These are phyloP conservation scores for Fusarium caatingaense DNA, from an alignment of 2,329 filamentous ascomycete genomes.

Conservation along the genomic window DNA sequence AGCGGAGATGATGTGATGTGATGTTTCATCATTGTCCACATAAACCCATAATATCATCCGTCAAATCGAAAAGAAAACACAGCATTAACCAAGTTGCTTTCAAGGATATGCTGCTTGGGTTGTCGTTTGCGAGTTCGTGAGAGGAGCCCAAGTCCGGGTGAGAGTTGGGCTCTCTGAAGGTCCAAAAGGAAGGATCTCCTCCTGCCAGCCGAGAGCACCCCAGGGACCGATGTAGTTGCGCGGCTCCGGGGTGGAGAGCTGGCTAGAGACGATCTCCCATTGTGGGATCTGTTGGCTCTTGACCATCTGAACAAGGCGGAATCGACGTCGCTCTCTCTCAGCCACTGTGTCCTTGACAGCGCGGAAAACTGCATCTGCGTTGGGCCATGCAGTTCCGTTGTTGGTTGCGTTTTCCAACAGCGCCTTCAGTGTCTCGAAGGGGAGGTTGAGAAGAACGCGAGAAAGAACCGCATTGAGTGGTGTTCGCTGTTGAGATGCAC, in stretches of 20 bases:
- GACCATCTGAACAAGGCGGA: slow-evolving; percentile 59
- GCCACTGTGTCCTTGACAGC: slow-evolving; percentile 63
- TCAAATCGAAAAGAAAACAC: slow-evolving; percentile 33
- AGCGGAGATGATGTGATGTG: slow-evolving; percentile 19
- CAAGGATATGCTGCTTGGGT: slow-evolving; percentile 50
- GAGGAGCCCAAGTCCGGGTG: slow-evolving; percentile 59
- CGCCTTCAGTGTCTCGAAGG: slow-evolving; percentile 73
- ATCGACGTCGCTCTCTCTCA: slow-evolving; percentile 68
- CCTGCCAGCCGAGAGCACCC: slow-evolving; percentile 63
- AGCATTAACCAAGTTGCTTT: slow-evolving; percentile 17
- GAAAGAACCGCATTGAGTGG: slow-evolving; percentile 66
- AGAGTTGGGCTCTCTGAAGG: slow-evolving; percentile 57
- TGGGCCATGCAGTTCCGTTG: slow-evolving; percentile 62
- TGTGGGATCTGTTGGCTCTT: slow-evolving; percentile 51
- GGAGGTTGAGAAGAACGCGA: slow-evolving; percentile 75
- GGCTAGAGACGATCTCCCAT: slow-evolving; percentile 51
- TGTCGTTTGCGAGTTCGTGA: slow-evolving; percentile 43
- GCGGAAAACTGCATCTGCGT: slow-evolving; percentile 59
- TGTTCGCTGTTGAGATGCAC: slow-evolving; percentile 43
- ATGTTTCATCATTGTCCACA: slow-evolving; percentile 15
- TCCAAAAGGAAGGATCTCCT: slow-evolving; percentile 54
- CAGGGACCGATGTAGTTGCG: slow-evolving; percentile 55
- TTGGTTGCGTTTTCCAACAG: slow-evolving; percentile 70
- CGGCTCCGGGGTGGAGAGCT: slow-evolving; percentile 54
- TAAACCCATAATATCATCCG: slow-evolving; percentile 31